phyloP scores from a whole-genome alignment of 352 stramenopile genomes.

The Globisporangium ultimum region DNA sequence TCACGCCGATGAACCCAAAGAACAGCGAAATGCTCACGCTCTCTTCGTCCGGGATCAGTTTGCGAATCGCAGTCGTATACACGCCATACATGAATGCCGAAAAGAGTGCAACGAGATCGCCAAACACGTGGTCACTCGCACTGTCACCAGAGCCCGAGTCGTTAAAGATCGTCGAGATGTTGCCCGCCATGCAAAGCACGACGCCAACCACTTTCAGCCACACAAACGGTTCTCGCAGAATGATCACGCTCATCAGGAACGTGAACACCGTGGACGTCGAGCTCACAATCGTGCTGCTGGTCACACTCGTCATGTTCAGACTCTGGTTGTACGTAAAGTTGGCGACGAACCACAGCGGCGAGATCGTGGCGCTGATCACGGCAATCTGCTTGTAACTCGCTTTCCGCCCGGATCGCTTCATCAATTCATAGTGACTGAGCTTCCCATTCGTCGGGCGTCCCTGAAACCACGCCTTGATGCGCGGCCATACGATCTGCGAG shows the following conservation, averaged over 20 bases:
- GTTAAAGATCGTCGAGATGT: slow-evolving; percentile 85
- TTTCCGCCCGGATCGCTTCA: slow-evolving; percentile 26
- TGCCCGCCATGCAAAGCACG: slow-evolving; percentile 84
- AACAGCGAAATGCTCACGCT: slow-evolving; percentile 92
- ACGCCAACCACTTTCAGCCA: slow-evolving; percentile 86
- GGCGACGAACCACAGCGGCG: slow-evolving; percentile 93
- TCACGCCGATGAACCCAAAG: slow-evolving; percentile 94
- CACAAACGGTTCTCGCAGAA: slow-evolving; percentile 80
- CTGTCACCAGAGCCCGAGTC: slow-evolving; percentile 44
- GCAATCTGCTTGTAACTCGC: slow-evolving; percentile 44
- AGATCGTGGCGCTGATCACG: slow-evolving; percentile 54
- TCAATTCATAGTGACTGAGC: slow-evolving; percentile 30
- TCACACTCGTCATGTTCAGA: slow-evolving; percentile 92
- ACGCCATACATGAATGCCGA: slow-evolving; percentile 91
- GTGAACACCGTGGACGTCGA: slow-evolving; percentile 94
- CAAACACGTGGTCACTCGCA: slow-evolving; percentile 39
- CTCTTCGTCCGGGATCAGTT: slow-evolving; percentile 73
- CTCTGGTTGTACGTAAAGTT: slow-evolving; percentile 95
- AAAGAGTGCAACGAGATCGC: slow-evolving; percentile 67
- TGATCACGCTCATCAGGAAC: slow-evolving; percentile 85
- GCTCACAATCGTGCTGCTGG: slow-evolving; percentile 93
- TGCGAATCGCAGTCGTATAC: slow-evolving; percentile 91
- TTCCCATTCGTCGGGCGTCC: slow-evolving; percentile 34
- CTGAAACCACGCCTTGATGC: slow-evolving; percentile 29
- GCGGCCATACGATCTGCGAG: slow-evolving; percentile 48